Conservation (phyloP, 2,329 filamentous ascomycete species). For the Monosporascus sp. region DNA sequence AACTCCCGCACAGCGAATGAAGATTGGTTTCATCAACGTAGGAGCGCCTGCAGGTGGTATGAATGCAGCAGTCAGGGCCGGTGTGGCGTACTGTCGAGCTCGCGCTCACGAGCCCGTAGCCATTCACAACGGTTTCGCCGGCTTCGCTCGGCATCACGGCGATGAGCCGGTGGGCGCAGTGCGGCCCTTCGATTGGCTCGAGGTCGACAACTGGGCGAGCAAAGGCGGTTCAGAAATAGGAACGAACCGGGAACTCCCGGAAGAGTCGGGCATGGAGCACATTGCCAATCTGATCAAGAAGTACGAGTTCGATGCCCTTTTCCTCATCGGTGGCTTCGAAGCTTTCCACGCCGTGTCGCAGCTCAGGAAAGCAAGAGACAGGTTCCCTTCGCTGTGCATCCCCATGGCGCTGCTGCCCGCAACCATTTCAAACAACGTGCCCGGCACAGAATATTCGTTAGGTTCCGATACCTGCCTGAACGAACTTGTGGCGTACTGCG, state of each 20-base stretch:
- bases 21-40: constrained; percentile 92
- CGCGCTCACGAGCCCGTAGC: constrained; percentile 90
- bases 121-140: constrained; percentile 95
- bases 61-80: constrained; percentile 92
- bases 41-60: constrained; percentile 95
- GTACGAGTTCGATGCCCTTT: constrained; percentile 86
- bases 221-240: constrained; percentile 97
- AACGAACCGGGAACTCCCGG: constrained; percentile 89
- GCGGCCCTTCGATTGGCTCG: constrained; percentile 82
- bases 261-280: constrained; percentile 74
- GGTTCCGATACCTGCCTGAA: constrained; percentile 97
- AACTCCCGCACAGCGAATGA: constrained; percentile 62
- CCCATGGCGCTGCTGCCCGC: constrained; percentile 87
- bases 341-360: constrained; percentile 90
- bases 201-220: constrained; percentile 92
- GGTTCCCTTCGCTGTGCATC: constrained; percentile 84
- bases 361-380: constrained; percentile 70
- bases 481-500: constrained; percentile 89
- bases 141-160: constrained; percentile 82
- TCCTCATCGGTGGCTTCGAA: constrained; percentile 92
- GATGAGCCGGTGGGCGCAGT: constrained; percentile 80
- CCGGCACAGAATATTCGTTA: constrained; percentile 93
- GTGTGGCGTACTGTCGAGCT: constrained; percentile 85
- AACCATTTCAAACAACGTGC: constrained; percentile 99
- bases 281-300: constrained; percentile 79